Base-by-base conservation (phyloP, 2,329 filamentous ascomycete species). In the Fusarium compactum region DNA sequence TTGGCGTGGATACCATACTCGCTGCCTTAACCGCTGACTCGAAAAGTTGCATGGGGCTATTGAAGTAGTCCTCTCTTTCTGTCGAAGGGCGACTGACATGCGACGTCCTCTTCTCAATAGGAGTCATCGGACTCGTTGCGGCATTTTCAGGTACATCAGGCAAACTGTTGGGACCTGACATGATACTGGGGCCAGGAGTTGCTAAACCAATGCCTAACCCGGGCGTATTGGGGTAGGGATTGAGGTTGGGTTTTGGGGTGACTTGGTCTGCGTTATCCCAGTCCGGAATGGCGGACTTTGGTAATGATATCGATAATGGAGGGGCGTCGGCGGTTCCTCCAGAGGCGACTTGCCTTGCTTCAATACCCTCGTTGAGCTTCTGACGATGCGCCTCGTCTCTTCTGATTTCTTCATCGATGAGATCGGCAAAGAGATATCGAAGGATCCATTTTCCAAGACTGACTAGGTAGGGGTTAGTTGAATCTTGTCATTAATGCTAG, bases 361-460 rank as follows among this genome's bases (percentile, higher is more conserved):
- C 88, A 7, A 87, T 84, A 18, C 82, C 85, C 34, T 89, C 86
- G 54, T 94, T 87, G 10, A 97, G 82, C 47, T 87, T 86, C 46
- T 89, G 84, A n/a, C 95, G 89, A 77, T 92, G 90, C 1, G 82
- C 83, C 75, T 92, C 90, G 76, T 99, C 96, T 55, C 93, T 89
- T 70, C 87, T 90, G 72, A 97, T 92, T 78, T 98, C 93, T 78
- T 98, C 95, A 65, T 97, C 92, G 57, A 99, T 92, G 44, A 98
- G 85, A 58, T 92, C 92, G 12, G 91, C 90, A 81, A 99, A 99
- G 0, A 99, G 86, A 79, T 98, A 97, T 34, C 96, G 89, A 64
- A 99, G 83, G 47, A 98, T 90, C 96, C 96, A 99, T 84, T 97
- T 97, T 11, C 96, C 96, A 47, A 98, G 89, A 76, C 97, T 98